phyloP scores from a whole-genome alignment of 805 yeast genomes.

The Maudiozyma saulgeensis region DNA sequence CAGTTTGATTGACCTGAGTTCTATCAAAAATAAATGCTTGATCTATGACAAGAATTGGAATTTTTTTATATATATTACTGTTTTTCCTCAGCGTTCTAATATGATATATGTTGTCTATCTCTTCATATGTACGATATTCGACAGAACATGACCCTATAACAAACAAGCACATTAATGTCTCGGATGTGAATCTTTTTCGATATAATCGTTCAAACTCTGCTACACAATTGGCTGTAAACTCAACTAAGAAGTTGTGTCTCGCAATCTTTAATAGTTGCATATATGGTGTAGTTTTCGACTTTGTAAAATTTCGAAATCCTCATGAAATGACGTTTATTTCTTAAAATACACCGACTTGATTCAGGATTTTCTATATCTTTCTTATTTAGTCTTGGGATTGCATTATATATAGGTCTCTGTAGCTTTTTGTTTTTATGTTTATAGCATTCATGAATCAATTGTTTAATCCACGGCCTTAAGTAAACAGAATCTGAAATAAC shows the following conservation, averaged over 20 bases:
- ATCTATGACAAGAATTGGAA: constrained; percentile 10
- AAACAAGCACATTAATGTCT: constrained; percentile 19
- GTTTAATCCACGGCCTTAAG: constrained; percentile 18
- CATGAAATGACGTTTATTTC: constrained; percentile 13
- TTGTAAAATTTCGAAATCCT: constrained; percentile 19
- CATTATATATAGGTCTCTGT: constrained; percentile 3
- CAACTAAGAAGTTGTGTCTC: constrained; percentile 25
- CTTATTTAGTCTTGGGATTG: constrained; percentile 8
- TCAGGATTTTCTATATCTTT: constrained; percentile 9
- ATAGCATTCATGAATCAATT: constrained; percentile 2
- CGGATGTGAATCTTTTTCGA: constrained; percentile 17
- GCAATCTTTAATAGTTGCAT: constrained; percentile 21
- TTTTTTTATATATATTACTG: background rate
- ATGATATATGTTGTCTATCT: background rate
- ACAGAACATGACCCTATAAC: constrained; percentile 18
- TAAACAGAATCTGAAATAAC: constrained; percentile 14
- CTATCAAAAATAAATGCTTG: constrained; percentile 20
- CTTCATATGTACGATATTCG: constrained; percentile 1
- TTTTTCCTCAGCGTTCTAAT: background rate
- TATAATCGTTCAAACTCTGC: constrained; percentile 20
- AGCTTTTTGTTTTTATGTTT: background rate
- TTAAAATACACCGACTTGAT: constrained; percentile 5
- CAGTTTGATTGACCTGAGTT: constrained; percentile 16
- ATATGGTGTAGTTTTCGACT: constrained; percentile 15
- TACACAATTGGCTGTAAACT: constrained; percentile 24